phyloP scores from a whole-genome alignment of 164 flowering plant genomes.

The Cinnamomum chago region DNA sequence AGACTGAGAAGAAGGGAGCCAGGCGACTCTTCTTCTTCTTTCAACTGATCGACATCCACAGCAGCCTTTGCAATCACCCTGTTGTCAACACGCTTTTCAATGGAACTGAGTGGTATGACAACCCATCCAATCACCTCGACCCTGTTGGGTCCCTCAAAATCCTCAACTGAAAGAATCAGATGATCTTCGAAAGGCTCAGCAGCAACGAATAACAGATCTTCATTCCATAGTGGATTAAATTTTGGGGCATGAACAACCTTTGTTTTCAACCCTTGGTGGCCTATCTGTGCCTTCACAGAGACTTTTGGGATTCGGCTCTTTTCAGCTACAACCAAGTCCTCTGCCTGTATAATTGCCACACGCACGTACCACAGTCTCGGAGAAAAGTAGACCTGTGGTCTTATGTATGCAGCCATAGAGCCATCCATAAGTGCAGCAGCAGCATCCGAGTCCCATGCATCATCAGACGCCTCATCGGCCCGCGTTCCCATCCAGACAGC shows the following conservation, averaged over 20 bases:
- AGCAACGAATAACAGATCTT: slow-evolving; percentile 78
- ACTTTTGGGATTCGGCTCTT: slow-evolving; percentile 71
- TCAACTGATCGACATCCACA: slow-evolving; percentile 70
- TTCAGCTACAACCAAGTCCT: slow-evolving; percentile 68
- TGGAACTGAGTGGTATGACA: slow-evolving; percentile 48
- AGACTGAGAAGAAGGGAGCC: slow-evolving; percentile 67
- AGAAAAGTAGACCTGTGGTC: slow-evolving; percentile 88
- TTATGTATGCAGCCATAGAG: slow-evolving; percentile 41
- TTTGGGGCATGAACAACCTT: slow-evolving; percentile 55
- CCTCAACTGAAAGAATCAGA: slow-evolving; percentile 71
- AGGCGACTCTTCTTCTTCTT: slow-evolving; percentile 64
- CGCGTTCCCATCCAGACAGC: slow-evolving; percentile 97
- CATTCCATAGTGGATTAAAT: slow-evolving; percentile 74
- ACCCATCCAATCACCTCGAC: slow-evolving; percentile 84
- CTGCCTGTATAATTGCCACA: slow-evolving; percentile 81
- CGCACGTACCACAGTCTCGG: slow-evolving; percentile 92
- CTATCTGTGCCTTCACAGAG: slow-evolving; percentile 70
- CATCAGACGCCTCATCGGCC: slow-evolving; percentile 89
- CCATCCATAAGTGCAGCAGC: slow-evolving; percentile 47
- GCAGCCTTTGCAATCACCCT: slow-evolving; percentile 50
- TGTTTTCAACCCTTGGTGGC: slow-evolving; percentile 70
- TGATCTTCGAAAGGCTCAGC: slow-evolving; percentile 95
- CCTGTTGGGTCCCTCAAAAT: slow-evolving; percentile 62
- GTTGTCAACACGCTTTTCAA: slow-evolving; percentile 85
- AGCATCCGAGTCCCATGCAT: slow-evolving; percentile 95